A percentile compares a stretch with the other conserved stretches of the same genome.
These are phyloP conservation scores for Coprinellus aureogranulatus DNA, from an alignment of 768 basidiomycete species.

Conservation along the genomic window DNA sequence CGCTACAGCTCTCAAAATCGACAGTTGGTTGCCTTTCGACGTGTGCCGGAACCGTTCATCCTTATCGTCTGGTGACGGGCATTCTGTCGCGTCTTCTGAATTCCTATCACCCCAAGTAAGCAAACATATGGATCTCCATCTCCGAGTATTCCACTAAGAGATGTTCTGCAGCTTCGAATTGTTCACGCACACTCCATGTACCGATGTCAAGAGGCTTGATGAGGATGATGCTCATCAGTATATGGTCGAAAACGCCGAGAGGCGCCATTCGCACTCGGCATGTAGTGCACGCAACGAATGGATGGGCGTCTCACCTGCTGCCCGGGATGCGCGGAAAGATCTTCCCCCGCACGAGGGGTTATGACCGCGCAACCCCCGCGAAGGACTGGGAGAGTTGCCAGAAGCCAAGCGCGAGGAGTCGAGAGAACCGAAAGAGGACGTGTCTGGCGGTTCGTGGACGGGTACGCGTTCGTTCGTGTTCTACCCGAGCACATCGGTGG, in stretches of 20 bases:
- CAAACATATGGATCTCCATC: not conserved
- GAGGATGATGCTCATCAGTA: slow-evolving; percentile 31
- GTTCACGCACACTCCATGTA: slow-evolving; percentile 62
- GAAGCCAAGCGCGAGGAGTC: not conserved
- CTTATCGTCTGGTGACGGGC: slow-evolving; percentile 66
- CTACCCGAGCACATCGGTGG: slow-evolving; percentile 38
- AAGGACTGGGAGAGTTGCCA: slow-evolving; percentile 19
- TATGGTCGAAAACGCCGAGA: slow-evolving; percentile 55
- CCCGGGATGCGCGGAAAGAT: slow-evolving; percentile 60
- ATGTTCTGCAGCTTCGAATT: slow-evolving; percentile 48
- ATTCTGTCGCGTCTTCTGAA: slow-evolving; percentile 52
- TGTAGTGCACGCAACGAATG: slow-evolving; percentile 84
- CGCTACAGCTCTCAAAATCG: slow-evolving; percentile 43
- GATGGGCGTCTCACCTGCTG: slow-evolving; percentile 73
- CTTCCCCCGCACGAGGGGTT: slow-evolving; percentile 53
- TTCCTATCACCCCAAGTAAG: slow-evolving; percentile 49
- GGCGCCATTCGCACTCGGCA: slow-evolving; percentile 58
- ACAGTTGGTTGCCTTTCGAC: slow-evolving; percentile 52
- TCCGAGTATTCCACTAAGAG: not conserved
- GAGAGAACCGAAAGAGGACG: not conserved
- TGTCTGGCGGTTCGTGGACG: slow-evolving; percentile 21
- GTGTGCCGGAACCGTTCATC: slow-evolving; percentile 61
- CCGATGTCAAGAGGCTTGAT: slow-evolving; percentile 35
- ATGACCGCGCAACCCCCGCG: slow-evolving; percentile 67
- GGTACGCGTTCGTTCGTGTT: slow-evolving; percentile 61